A percentile compares a stretch with the other conserved stretches of the same genome.
These are phyloP conservation scores for Coprinopsis marcescibilis DNA, from an alignment of 768 basidiomycete species.

Conservation along the genomic window DNA sequence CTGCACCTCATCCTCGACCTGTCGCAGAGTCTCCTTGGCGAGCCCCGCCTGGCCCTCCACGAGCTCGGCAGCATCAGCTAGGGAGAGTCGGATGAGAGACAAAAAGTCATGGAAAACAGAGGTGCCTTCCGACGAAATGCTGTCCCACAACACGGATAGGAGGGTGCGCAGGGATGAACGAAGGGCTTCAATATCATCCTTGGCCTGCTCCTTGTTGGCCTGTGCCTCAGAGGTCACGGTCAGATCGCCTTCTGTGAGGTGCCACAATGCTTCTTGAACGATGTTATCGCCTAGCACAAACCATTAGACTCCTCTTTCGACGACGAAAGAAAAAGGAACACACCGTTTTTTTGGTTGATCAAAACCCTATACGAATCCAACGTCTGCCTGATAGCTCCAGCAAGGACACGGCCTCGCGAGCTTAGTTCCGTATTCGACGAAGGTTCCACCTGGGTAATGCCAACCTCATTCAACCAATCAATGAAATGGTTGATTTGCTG, in stretches of 20 bases:
- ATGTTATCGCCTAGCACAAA: slow-evolving; percentile 50
- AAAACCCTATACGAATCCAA: slow-evolving; percentile 55
- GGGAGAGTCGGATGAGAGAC: slow-evolving; percentile 56
- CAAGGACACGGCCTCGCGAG: slow-evolving; percentile 47
- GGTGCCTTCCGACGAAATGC: slow-evolving; percentile 46
- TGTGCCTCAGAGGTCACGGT: slow-evolving; percentile 29
- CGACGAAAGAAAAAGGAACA: not conserved
- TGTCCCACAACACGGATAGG: slow-evolving; percentile 47
- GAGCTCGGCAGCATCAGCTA: slow-evolving; percentile 62
- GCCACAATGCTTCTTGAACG: slow-evolving; percentile 62
- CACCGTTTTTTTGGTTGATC: slow-evolving; percentile 53
- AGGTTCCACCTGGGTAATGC: slow-evolving; percentile 41
- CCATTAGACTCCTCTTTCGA: not conserved
- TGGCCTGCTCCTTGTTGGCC: slow-evolving; percentile 38
- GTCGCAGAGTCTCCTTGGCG: slow-evolving; percentile 48
- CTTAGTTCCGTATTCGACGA: slow-evolving; percentile 39
- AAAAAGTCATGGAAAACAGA: slow-evolving; percentile 56
- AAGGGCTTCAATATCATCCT: slow-evolving; percentile 44
- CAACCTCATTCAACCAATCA: slow-evolving; percentile 48
- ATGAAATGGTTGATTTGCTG: slow-evolving; percentile 48
- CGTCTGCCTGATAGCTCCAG: slow-evolving; percentile 43
- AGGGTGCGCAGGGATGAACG: slow-evolving; percentile 45
- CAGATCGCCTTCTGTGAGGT: slow-evolving; percentile 52
- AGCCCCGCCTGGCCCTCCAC: slow-evolving; percentile 45
- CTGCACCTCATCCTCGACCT: slow-evolving; percentile 53